Evolutionary conservation across 1,139 yeast genomes (phyloP).

Genomic region (Zygoascus meyerae): DNA sequence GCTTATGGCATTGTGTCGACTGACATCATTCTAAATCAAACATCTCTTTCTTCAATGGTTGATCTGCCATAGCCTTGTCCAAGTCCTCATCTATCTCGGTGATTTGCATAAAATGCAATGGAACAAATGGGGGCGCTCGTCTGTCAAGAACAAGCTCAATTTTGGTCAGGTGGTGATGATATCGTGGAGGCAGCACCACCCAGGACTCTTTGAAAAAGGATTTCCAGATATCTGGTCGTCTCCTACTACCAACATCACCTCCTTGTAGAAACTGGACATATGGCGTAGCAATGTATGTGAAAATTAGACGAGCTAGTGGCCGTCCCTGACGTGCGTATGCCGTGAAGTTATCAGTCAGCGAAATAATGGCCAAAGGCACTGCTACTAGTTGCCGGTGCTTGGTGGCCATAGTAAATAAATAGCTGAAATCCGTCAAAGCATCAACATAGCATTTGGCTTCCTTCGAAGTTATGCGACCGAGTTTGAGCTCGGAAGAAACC

Average conservation of each 20-base stretch:
- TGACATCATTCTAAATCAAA: too few species aligned
- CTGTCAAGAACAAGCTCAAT: background rate
- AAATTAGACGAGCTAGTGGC: slow-evolving; percentile 3
- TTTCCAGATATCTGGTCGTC: background rate
- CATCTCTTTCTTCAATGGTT: too few species aligned
- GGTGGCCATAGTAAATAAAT: slow-evolving; percentile 1
- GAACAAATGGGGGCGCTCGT: slow-evolving; percentile 1
- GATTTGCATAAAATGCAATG: background rate
- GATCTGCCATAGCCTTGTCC: too few species aligned
- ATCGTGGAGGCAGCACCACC: background rate
- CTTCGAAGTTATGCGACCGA: background rate
- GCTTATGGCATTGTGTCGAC: too few species aligned
- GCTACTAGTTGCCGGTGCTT: background rate
- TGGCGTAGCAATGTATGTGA: background rate
- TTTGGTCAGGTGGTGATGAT: background rate
- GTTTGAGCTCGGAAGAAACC: background rate
- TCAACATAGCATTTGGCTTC: background rate
- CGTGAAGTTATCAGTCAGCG: background rate
- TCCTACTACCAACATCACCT: background rate
- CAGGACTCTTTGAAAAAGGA: background rate
- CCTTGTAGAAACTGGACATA: background rate
- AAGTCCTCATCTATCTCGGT: too few species aligned
- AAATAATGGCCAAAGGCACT: slow-evolving; percentile 1
- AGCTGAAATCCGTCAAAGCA: background rate
- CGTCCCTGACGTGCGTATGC: background rate